These are phyloP conservation scores for Ogataea nonfermentans DNA, from an alignment of 805 yeast genomes.

Conservation along the genomic window DNA sequence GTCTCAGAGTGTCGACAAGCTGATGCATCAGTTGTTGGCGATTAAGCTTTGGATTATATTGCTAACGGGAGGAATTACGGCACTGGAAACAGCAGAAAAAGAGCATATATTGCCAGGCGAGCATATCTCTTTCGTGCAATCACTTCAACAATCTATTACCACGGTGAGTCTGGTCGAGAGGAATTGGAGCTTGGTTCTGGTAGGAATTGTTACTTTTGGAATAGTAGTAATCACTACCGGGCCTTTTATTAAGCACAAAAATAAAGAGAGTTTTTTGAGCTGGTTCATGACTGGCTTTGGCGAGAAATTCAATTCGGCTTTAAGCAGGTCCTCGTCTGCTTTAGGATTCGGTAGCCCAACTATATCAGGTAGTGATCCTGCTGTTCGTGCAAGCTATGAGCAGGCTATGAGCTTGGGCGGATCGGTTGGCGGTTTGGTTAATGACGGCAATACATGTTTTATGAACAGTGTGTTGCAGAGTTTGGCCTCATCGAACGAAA, in stretches of 20 bases:
- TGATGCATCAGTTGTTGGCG: constrained; percentile 9
- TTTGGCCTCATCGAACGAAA: constrained; percentile 67
- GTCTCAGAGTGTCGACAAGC: constrained; percentile 1
- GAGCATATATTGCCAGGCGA: constrained; percentile 1
- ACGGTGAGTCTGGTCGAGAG: constrained; percentile 14
- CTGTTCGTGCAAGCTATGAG: constrained; percentile 19
- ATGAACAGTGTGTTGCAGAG: constrained; percentile 90
- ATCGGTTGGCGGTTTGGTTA: constrained; percentile 77
- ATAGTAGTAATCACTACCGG: constrained; percentile 20
- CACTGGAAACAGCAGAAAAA: background rate
- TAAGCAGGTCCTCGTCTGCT: constrained; percentile 18
- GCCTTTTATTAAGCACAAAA: constrained; percentile 11
- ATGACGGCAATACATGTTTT: constrained; percentile 93
- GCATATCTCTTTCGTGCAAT: constrained; percentile 1
- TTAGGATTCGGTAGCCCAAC: constrained; percentile 14
- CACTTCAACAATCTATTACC: constrained; percentile 2
- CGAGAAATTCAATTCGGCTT: constrained; percentile 21
- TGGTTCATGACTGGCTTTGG: constrained; percentile 21
- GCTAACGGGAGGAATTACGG: background rate
- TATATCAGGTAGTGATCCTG: constrained; percentile 20
- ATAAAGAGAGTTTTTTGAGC: background rate
- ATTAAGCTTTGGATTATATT: background rate
- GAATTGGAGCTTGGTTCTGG: constrained; percentile 20
- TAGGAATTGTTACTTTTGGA: constrained; percentile 20
- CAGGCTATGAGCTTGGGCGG: constrained; percentile 63